Evolutionary conservation across 495 filamentous ascomycete species (phyloP).

Genomic region (Aspergillus avenaceus): DNA sequence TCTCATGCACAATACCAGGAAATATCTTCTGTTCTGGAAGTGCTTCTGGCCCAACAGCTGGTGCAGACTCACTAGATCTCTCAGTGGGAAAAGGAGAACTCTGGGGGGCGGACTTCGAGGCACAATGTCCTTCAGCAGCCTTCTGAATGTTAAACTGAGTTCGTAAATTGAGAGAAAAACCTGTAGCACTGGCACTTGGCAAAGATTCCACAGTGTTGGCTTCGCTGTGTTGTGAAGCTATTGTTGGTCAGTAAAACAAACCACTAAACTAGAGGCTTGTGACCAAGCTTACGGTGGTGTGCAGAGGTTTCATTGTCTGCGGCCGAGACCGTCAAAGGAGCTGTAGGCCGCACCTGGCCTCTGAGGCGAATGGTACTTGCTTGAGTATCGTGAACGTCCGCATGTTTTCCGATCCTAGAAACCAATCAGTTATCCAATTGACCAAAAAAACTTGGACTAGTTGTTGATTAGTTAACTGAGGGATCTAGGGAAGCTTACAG

Average conservation of each 20-base stretch:
- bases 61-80: conserved; percentile 18
- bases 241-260: background rate
- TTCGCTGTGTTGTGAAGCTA: background rate
- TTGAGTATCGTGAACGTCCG: background rate
- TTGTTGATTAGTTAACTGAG: background rate
- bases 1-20: conserved; percentile 64
- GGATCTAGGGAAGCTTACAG: conserved; percentile 55
- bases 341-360: background rate
- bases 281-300: background rate
- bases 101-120: background rate
- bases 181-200: background rate
- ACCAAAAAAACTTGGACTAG: background rate
- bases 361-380: background rate
- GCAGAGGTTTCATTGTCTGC: background rate
- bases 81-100: background rate
- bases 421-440: background rate
- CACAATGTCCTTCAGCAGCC: background rate
- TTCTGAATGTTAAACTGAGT: background rate
- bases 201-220: conserved; percentile 8
- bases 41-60: conserved; percentile 44
- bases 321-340: no score
- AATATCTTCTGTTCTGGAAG: conserved; percentile 65
- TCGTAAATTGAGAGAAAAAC: background rate
- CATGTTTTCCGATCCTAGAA: background rate
- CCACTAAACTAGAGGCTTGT: background rate